Base-by-base conservation (phyloP, 2,329 filamentous ascomycete species). In the Claviceps maximensis region DNA sequence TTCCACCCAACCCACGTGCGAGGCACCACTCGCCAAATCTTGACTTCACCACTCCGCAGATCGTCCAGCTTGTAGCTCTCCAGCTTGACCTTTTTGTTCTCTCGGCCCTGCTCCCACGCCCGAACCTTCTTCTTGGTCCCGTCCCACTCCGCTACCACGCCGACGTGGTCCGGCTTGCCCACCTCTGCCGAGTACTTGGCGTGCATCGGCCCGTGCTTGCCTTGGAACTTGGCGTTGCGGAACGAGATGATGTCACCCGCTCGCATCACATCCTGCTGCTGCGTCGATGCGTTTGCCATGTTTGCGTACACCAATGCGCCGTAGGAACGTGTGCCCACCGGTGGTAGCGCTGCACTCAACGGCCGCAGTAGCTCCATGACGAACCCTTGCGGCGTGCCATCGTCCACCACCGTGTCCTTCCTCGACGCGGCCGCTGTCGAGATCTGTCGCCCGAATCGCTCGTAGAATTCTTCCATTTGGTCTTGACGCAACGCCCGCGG, bases 81-180 rank as follows among this genome's bases (percentile, higher is more conserved):
- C 56, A 88, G 74, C 73, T 94, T 93, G 52, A 94, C 84, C 74
- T 96, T 97, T 69, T 86, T 91, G 67, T 83, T 90, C 73, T 97
- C 91, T 15, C 91, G 76, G 0, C 91, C 91, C 66, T 98, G 93
- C 68, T 97, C 93, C 87, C 89, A 97, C 1, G 85, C 90, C 29
- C 90, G 75, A 27, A 98, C 85, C 76, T 97, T 96, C 78, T 95
- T 95, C 79, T 96, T 95, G 42, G 89, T 95, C 3, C 93, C 93
- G 67, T 98, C 93, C 93, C 93, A 98, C 67, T 98, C 93, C 10
- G 89, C 80, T 4, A 98, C 91, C 2, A 98, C 74, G 2, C 80
- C 93, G 0, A 97, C 91, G 63, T 98, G 93, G 58, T 91, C 88
- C 4, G 80, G 81, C 65, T 88, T 93, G 58, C 89, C 90, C 1